phyloP scores from a whole-genome alignment of 1,284 basidiomycete species.

The Marasmius tenuissimus region DNA sequence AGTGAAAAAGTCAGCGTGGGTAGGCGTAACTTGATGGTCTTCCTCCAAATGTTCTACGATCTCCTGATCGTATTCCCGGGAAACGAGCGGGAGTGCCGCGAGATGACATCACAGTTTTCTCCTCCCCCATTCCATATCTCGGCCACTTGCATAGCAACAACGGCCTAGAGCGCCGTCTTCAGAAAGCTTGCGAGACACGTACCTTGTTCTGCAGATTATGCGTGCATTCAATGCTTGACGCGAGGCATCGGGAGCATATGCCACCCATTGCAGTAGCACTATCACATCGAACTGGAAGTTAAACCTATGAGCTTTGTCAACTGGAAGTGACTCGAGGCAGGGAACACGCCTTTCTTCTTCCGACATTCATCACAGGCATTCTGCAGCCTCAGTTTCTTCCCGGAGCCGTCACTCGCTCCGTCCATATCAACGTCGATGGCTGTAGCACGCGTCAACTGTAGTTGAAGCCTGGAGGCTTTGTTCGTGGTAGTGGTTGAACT shows the following conservation, averaged over 20 bases:
- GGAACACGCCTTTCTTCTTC: neutral
- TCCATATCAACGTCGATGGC: no score
- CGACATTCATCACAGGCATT: neutral
- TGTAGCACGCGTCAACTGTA: no score
- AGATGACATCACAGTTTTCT: no score
- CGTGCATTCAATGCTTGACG: neutral
- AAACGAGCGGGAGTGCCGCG: neutral
- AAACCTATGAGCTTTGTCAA: neutral
- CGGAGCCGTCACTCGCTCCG: neutral
- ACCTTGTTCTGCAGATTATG: neutral
- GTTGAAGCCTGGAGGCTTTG: no score
- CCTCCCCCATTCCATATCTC: no score
- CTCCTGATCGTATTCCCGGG: neutral
- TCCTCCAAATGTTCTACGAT: neutral
- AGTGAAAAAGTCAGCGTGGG: no score
- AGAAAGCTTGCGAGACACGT: neutral
- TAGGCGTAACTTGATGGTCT: neutral
- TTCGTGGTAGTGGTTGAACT: no score
- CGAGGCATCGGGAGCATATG: neutral
- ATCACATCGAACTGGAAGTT: neutral
- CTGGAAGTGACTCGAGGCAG: neutral
- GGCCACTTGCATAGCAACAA: no score
- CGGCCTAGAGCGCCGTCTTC: no score
- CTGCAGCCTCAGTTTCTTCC: neutral
- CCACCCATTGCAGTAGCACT: neutral